Conservation (phyloP, 768 basidiomycete genomes). For the Lactifluus subvellereus region DNA sequence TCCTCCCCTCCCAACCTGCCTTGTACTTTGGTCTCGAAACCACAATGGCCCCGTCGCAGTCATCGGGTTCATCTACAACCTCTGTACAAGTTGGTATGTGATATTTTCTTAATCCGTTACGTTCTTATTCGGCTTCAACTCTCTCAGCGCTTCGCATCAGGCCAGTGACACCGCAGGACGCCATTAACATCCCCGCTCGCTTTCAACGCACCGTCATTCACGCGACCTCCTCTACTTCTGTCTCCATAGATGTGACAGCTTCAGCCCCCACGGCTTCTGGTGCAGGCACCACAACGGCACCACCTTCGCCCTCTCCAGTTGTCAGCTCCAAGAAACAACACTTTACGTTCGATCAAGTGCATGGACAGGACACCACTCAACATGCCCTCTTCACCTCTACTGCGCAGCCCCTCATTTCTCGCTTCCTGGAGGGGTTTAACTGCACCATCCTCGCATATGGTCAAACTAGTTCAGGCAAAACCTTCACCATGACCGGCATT, state of each 20-base stretch:
- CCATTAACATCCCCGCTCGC: constrained; percentile 81
- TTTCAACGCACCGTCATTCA: constrained; percentile 90
- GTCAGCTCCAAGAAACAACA: constrained; percentile 58
- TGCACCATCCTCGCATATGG: constrained; percentile 98
- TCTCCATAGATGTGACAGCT: constrained; percentile 73
- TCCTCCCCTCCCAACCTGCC: constrained; percentile 13
- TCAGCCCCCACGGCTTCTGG: constrained; percentile 46
- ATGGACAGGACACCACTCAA: constrained; percentile 80
- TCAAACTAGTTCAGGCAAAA: constrained; percentile 95
- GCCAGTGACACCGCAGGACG: constrained; percentile 79
- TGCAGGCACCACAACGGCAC: constrained; percentile 39
- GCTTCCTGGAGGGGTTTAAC: constrained; percentile 92
- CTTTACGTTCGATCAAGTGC: constrained; percentile 94
- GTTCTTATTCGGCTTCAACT: constrained; percentile 23
- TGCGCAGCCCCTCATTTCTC: constrained; percentile 75
- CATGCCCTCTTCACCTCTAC: constrained; percentile 81
- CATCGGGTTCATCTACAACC: constrained; percentile 57
- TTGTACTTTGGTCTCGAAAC: constrained; percentile 10
- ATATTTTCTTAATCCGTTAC: background rate
- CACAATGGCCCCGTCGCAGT: constrained; percentile 71
- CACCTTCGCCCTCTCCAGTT: constrained; percentile 39
- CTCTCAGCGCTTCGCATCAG: constrained; percentile 79
- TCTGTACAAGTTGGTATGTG: constrained; percentile 91
- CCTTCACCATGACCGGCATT: constrained; percentile 95
- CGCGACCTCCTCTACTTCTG: constrained; percentile 62